Conservation (phyloP, 1,139 yeast species). For the Kodamaea derodonti region DNA sequence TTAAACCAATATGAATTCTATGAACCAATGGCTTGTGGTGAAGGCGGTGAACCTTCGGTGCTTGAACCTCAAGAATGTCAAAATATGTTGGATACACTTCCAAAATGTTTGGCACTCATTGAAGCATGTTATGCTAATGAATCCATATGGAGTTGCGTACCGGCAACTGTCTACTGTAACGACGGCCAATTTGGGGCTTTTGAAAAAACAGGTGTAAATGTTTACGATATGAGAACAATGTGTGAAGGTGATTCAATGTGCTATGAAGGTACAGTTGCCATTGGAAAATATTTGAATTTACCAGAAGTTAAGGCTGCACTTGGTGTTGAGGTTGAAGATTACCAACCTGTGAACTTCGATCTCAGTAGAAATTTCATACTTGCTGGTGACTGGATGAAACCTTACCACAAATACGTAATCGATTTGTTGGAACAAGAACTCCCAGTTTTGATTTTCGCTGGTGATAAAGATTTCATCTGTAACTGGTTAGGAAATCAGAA, state of each 20-base stretch:
- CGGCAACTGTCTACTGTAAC: constrained; percentile 89
- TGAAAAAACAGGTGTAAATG: constrained; percentile 86
- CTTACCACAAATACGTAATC: constrained; percentile 65
- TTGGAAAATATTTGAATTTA: constrained; percentile 66
- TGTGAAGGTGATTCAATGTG: constrained; percentile 75
- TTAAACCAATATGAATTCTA: constrained; percentile 83
- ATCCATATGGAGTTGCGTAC: constrained; percentile 87
- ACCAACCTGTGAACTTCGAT: constrained; percentile 82
- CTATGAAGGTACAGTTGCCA: constrained; percentile 65
- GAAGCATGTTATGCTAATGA: constrained; percentile 75
- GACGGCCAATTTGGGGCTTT: constrained; percentile 84
- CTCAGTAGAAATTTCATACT: constrained; percentile 78
- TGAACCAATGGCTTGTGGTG: constrained; percentile 97
- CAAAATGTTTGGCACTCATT: constrained; percentile 78
- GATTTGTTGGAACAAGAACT: constrained; percentile 53
- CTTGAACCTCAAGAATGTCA: constrained; percentile 77
- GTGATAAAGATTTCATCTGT: constrained; percentile 83
- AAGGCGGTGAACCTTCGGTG: constrained; percentile 84
- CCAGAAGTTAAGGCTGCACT: constrained; percentile 70
- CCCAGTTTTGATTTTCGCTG: constrained; percentile 77
- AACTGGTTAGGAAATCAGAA: constrained; percentile 86
- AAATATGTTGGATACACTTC: constrained; percentile 65
- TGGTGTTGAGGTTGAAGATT: constrained; percentile 87
- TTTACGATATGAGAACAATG: constrained; percentile 84
- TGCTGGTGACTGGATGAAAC: constrained; percentile 92